Base-by-base conservation (phyloP, 2,329 filamentous ascomycete species). In the Neofusicoccum parvum region DNA sequence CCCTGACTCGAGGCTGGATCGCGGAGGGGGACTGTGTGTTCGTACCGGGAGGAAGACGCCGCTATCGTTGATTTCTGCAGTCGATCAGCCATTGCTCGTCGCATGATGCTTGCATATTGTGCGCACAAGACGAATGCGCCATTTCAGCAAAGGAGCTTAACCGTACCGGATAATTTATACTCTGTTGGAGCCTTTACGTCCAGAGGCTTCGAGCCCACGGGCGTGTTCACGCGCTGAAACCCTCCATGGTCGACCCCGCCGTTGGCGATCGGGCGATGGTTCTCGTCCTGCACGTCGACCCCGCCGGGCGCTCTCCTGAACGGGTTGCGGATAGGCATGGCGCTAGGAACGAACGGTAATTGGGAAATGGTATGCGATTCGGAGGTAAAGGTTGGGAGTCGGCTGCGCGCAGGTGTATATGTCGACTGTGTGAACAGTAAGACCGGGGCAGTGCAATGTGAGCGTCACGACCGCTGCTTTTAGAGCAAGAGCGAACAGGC, bases 21-120 rank as follows among this genome's bases (percentile, higher is more conserved):
- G 60, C 53, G 51, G 53, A 48, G 64, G 37, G 56, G 12, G 64
- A 48, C 56, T 66, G 50, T 64, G 56, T 48, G 56, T 43, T 72
- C 87, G 80, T 88, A 95, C 92, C 72, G 94, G 94, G 70, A 98
- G 87, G 80, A 96, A 98, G 68, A 97, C 91, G 70, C 94, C 94
- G 77, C 91, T 96, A 79, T 96, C 94, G 76, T 96, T 96, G 78
- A 98, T 95, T 70, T 97, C 94, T 97, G 76, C 71, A 51, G 68
- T 62, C 41, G 67, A 69, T 75, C 69, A 76, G 74, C 50, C 17
- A 37, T 37, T 54, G 50, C 15, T 20, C 34, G 43, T 45, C 71
- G 68, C 34, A 65, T 66, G 46, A 46, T 45, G 50, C 41, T 45
- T 39, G 51, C 50, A 56, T 60, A 64, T 63, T 49, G 69, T 58